Evolutionary conservation across 805 yeast species (phyloP).

Genomic region (Cyberlindnera meyerae): DNA sequence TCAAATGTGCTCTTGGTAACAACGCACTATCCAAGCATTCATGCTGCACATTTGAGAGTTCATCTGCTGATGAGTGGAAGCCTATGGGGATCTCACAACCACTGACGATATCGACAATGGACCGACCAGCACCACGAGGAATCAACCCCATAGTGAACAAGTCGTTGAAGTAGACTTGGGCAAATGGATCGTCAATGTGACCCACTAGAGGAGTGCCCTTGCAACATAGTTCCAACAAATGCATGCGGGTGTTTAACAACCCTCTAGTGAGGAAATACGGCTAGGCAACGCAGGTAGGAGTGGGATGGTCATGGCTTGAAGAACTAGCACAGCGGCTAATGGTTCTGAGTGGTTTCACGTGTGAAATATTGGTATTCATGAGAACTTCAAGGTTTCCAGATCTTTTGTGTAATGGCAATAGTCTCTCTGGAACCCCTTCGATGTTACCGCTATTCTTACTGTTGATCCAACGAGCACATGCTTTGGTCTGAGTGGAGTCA

Average conservation of each 20-base stretch:
- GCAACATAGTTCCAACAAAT: conserved; percentile 2
- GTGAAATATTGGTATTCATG: conserved; percentile 10
- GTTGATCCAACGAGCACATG: conserved; percentile 11
- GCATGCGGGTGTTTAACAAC: conserved; percentile 9
- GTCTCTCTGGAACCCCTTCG: not conserved
- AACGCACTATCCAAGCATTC: conserved; percentile 1
- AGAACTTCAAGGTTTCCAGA: not conserved
- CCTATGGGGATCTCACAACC: conserved; percentile 4
- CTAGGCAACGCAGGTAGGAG: too few species aligned
- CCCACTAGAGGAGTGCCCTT: conserved; percentile 3
- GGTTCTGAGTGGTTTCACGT: not conserved
- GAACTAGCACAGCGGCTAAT: not conserved
- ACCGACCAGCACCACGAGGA: not conserved
- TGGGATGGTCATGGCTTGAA: not conserved
- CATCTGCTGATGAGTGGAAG: not conserved
- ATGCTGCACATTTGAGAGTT: not conserved
- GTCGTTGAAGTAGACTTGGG: conserved; percentile 14
- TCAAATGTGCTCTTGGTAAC: conserved; percentile 4
- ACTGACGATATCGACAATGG: conserved; percentile 8
- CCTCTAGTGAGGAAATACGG: conserved; percentile 12
- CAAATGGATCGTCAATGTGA: conserved; percentile 6
- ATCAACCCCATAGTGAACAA: conserved; percentile 9
- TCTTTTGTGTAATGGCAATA: not conserved
- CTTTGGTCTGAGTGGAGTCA: conserved; percentile 3
- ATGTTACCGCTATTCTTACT: conserved; percentile 1